Evolutionary conservation across 2,329 filamentous ascomycete species (phyloP), one percentile per base, ranked within the genome.

Genomic region (Arachnopeziza araneosa): DNA sequence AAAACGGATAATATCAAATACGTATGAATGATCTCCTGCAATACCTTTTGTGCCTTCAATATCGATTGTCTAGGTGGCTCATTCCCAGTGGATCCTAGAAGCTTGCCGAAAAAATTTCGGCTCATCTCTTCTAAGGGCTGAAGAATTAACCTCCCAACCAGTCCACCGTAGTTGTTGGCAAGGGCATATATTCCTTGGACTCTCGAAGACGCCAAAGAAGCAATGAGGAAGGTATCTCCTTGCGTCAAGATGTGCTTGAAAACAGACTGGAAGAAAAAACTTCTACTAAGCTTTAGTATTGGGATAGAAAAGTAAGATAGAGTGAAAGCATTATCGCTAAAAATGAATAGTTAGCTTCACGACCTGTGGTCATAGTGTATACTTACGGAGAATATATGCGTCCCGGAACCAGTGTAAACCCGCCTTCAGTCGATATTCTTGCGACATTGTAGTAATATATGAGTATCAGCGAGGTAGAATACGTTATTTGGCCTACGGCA

Each of bases 91-190:
- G 74, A 71, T 0, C 80, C 74, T 23, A 97, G 84, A 0, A 96
- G 79, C 36, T 89, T 89, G 56, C 91, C 93, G 69, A 98, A 97
- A 71, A 96, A 87, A 70, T 88, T 92, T 49, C 96, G 88, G 64
- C 89, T 93, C 72, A 89, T 93, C 75, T 99, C 96, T 74, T 99
- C 95, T 61, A 99, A 85, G 8, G 95, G 96, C 70, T 98, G 95
- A 73, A 99, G 93, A 55, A 99, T 78, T 64, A 98, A 84, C 2
- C 95, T 85, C 0, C 95, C 95, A 26, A 96, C 78, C 0, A 99
- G 83, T 1, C 93, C 90, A 23, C 95, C 95, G 72, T 95, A 99
- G 74, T 98, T 99, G 68, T 92, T 92, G 56, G 93, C 95, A 5
- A 99, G 81, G 0, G 93, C 91, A 71, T 98, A 99, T 44, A 91